phyloP scores from a whole-genome alignment of 129 eudicot genomes.

The Glebionis coronaria region DNA sequence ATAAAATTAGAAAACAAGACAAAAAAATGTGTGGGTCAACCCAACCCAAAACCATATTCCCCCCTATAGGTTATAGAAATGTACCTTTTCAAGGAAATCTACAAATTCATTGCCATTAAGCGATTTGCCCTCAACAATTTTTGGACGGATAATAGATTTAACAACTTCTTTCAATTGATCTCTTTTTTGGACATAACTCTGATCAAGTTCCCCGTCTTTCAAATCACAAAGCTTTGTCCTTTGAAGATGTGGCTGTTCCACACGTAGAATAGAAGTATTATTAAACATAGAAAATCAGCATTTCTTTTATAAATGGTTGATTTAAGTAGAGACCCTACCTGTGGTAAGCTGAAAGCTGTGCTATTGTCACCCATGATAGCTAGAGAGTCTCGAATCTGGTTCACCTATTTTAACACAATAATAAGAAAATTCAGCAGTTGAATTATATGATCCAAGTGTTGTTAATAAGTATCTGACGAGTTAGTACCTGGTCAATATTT shows the following conservation, averaged over 20 bases:
- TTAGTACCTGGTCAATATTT: constrained; percentile 78
- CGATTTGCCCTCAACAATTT: constrained; percentile 81
- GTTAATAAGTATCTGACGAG: not conserved
- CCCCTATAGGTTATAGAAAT: constrained; percentile 11
- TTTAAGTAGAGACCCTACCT: constrained; percentile 38
- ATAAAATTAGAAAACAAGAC: no score
- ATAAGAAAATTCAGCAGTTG: not conserved
- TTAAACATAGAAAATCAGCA: not conserved
- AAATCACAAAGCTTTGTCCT: constrained; percentile 95
- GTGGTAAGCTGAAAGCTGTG: constrained; percentile 98
- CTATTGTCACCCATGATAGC: constrained; percentile 97
- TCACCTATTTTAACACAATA: constrained; percentile 50
- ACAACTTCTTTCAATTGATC: constrained; percentile 79
- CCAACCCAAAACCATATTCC: not conserved
- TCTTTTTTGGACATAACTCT: constrained; percentile 62
- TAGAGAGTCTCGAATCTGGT: constrained; percentile 90
- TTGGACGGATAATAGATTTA: constrained; percentile 75
- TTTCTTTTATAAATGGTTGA: not conserved
- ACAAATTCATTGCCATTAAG: constrained; percentile 90
- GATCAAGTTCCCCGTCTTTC: constrained; percentile 88
- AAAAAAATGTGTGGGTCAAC: no score
- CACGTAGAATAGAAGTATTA: constrained; percentile 11
- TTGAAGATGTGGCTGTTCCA: constrained; percentile 87
- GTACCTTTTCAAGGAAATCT: constrained; percentile 82
- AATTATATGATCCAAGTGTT: constrained; percentile 3